A percentile compares a stretch with the other conserved stretches of the same genome.
Evolutionary conservation across 495 filamentous ascomycete species (phyloP).

Genomic region (Penicillium chermesinum): DNA sequence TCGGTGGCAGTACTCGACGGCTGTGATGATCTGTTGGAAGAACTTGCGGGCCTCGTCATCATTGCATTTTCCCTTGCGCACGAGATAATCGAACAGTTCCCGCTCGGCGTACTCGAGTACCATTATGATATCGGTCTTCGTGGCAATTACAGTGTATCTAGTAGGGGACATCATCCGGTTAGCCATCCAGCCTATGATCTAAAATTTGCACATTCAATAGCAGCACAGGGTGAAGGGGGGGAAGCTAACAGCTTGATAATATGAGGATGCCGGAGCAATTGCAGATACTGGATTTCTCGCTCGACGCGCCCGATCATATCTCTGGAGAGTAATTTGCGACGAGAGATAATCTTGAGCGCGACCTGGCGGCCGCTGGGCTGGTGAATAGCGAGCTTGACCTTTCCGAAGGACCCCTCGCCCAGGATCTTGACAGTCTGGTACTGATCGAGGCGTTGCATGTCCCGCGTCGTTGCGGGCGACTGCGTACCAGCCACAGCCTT

Average conservation of each 20-base stretch:
- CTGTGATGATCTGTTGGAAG: constrained; percentile 99
- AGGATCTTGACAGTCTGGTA: constrained; percentile 87
- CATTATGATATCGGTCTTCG: constrained; percentile 92
- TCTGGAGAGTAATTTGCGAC: constrained; percentile 88
- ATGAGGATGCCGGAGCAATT: constrained; percentile 91
- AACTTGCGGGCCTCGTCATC: constrained; percentile 90
- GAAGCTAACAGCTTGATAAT: constrained; percentile 87
- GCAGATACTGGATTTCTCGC: constrained; percentile 95
- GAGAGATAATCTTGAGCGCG: constrained; percentile 92
- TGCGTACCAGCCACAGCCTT: constrained; percentile 30
- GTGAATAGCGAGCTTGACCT: constrained; percentile 95
- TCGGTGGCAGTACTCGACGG: constrained; percentile 96
- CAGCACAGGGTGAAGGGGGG: neutral
- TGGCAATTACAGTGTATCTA: constrained; percentile 95
- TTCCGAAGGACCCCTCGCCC: constrained; percentile 95
- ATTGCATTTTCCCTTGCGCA: constrained; percentile 79
- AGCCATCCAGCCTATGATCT: neutral
- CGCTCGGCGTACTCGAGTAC: constrained; percentile 95
- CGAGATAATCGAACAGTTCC: constrained; percentile 96
- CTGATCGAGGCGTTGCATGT: constrained; percentile 78
- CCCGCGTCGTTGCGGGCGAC: constrained; percentile 43
- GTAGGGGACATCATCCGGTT: constrained; percentile 12
- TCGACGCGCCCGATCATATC: constrained; percentile 98
- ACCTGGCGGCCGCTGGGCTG: constrained; percentile 87
- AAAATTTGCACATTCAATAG: constrained; percentile 5